phyloP scores from a whole-genome alignment of 129 eudicot genomes.

The Mikania micrantha region DNA sequence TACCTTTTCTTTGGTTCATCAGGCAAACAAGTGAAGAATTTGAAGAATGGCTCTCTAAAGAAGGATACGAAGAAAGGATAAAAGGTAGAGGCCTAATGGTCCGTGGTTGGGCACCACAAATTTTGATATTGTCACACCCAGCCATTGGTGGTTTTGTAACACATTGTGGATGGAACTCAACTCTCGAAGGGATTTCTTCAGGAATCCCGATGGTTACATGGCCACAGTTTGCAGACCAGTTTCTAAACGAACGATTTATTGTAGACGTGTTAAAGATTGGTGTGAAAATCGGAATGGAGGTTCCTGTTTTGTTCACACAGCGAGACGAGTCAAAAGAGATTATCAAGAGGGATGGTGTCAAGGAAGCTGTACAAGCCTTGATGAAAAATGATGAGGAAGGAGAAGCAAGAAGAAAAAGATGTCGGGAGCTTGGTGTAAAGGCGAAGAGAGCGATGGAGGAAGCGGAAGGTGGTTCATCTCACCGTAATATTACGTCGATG shows the following conservation, averaged over 20 bases:
- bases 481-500: slow-evolving; percentile 16
- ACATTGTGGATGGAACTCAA: slow-evolving; percentile 79
- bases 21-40: slow-evolving; percentile 30
- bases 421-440: slow-evolving; percentile 26
- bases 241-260: slow-evolving; percentile 41
- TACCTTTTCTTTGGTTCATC: slow-evolving; percentile 40
- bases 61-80: slow-evolving; percentile 43
- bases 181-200: slow-evolving; percentile 41
- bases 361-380: slow-evolving; percentile 20
- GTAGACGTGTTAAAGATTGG: slow-evolving; percentile 35
- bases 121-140: slow-evolving; percentile 38
- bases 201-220: slow-evolving; percentile 63
- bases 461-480: slow-evolving; percentile 49
- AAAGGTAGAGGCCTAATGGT: slow-evolving; percentile 39
- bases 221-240: slow-evolving; percentile 52
- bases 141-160: slow-evolving; percentile 55
- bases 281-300: slow-evolving; percentile 34
- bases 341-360: slow-evolving; percentile 30
- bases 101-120: slow-evolving; percentile 72
- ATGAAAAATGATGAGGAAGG: slow-evolving; percentile 40
- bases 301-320: slow-evolving; percentile 16
- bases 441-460: slow-evolving; percentile 43
- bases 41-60: slow-evolving; percentile 36
- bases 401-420: slow-evolving; percentile 33
- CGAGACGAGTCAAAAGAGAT: slow-evolving; percentile 17